A percentile compares a stretch with the other conserved stretches of the same genome.
These are phyloP conservation scores for Lecanoromycetidae sp. DNA, from an alignment of 2,329 filamentous ascomycete genomes.

Conservation along the genomic window DNA sequence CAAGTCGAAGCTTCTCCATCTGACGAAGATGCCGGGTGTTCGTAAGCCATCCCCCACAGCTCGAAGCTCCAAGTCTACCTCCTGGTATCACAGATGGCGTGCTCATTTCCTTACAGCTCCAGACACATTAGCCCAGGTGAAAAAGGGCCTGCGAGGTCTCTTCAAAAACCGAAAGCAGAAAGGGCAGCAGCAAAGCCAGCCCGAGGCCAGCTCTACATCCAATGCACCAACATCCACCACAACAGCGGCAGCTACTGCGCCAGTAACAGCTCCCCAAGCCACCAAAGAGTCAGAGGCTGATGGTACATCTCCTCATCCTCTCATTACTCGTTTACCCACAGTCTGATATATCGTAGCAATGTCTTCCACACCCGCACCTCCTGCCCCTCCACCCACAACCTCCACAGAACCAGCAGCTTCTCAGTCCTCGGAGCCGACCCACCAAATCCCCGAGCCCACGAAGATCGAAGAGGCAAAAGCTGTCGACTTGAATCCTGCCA, in stretches of 20 bases:
- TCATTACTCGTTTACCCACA: background rate
- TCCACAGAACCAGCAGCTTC: background rate
- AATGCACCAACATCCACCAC: conserved; percentile 4
- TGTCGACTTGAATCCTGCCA: conserved; percentile 7
- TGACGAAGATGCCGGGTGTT: conserved; percentile 16
- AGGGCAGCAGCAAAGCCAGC: conserved; percentile 1
- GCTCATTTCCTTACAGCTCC: conserved; percentile 10
- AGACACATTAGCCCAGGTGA: conserved; percentile 18
- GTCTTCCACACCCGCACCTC: background rate
- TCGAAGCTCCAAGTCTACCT: background rate
- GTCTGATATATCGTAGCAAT: background rate
- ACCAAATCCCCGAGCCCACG: conserved; percentile 11
- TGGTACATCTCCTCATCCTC: background rate
- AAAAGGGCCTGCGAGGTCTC: conserved; percentile 16
- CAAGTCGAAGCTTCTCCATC: background rate
- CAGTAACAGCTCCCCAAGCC: conserved; percentile 4
- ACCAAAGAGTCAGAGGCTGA: conserved; percentile 2
- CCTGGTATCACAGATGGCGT: background rate
- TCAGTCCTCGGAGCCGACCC: background rate
- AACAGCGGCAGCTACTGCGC: conserved; percentile 8
- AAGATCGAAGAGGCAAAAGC: conserved; percentile 8
- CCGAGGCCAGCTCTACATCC: background rate
- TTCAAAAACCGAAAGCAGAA: conserved; percentile 16
- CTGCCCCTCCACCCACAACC: background rate
- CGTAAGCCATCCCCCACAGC: conserved; percentile 13